Evolutionary conservation across 306 rosid species (phyloP).

Genomic region (Albizia julibrissin): DNA sequence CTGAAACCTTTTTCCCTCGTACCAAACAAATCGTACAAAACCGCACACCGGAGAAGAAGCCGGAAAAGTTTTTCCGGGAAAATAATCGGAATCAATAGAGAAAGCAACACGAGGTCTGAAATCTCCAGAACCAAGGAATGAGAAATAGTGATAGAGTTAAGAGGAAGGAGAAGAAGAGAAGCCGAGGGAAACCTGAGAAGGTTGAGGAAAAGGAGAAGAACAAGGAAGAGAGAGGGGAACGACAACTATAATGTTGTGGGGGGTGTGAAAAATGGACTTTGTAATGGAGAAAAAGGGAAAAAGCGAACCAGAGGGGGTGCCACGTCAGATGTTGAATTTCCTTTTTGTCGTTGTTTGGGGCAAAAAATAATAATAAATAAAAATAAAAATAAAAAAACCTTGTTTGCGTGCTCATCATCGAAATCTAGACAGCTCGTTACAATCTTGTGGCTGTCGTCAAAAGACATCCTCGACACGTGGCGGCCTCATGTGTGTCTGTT

Average conservation of each 20-base stretch:
- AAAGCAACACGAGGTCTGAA: not conserved
- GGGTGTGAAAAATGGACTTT: not conserved
- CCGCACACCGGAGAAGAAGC: conserved; percentile 1
- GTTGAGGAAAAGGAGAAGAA: not conserved
- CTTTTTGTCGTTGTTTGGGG: not conserved
- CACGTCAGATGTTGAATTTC: conserved; percentile 47
- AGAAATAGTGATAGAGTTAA: not conserved
- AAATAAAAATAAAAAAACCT: too few relatives aligned
- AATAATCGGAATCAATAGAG: not conserved
- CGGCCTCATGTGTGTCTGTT: not conserved
- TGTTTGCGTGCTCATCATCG: not conserved
- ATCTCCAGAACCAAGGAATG: not conserved
- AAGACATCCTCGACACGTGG: conserved; percentile 38
- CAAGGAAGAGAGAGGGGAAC: not conserved
- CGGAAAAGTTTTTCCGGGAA: not conserved
- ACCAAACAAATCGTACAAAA: not conserved
- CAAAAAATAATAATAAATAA: not conserved
- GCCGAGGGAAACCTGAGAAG: not conserved
- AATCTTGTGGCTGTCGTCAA: conserved; percentile 65
- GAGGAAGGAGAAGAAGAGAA: not conserved
- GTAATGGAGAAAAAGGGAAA: conserved; percentile 7
- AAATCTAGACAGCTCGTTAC: conserved; percentile 48
- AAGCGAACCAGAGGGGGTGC: conserved; percentile 25
- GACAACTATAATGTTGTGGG: not conserved
- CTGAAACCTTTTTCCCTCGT: not conserved